Evolutionary conservation across 768 basidiomycete species (phyloP).

Genomic region (Ephemerocybe angulata): DNA sequence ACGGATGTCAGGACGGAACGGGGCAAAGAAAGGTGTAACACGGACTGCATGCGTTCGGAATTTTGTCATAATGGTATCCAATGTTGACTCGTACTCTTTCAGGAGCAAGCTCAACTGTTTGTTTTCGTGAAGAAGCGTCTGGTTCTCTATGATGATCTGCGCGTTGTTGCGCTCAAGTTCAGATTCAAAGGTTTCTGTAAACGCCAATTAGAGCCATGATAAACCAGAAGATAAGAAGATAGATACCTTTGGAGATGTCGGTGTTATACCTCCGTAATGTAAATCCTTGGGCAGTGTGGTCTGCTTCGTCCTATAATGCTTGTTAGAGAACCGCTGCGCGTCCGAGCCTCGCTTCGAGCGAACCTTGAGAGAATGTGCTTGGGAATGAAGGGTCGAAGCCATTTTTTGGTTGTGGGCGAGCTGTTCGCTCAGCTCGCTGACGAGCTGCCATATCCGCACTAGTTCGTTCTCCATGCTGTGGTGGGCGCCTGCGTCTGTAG

Average conservation of each 20-base stretch:
- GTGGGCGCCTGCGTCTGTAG: background rate
- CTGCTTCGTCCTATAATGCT: conserved; percentile 61
- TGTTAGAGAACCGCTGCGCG: conserved; percentile 11
- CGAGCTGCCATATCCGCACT: conserved; percentile 71
- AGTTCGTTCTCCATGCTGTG: conserved; percentile 63
- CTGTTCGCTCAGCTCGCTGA: conserved; percentile 81
- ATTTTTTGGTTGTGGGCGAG: conserved; percentile 79
- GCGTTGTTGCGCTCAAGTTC: conserved; percentile 90
- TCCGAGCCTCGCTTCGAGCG: conserved; percentile 6
- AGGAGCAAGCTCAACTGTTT: conserved; percentile 84
- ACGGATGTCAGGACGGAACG: conserved; percentile 3
- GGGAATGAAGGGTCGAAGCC: conserved; percentile 60
- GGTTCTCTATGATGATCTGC: conserved; percentile 90
- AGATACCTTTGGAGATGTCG: conserved; percentile 78
- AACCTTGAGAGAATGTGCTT: conserved; percentile 75
- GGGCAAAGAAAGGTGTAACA: conserved; percentile 14
- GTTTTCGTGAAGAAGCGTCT: conserved; percentile 89
- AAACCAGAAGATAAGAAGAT: conserved; percentile 1
- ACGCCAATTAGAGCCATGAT: conserved; percentile 29
- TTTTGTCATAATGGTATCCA: conserved; percentile 96
- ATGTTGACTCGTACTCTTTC: conserved; percentile 91
- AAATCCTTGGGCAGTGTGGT: conserved; percentile 68
- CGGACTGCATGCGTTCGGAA: conserved; percentile 88
- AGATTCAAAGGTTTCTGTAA: conserved; percentile 83
- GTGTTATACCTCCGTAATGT: conserved; percentile 80